Evolutionary conservation across 2,329 filamentous ascomycete species (phyloP), one percentile per base, ranked within the genome.

Genomic region (Arachnomyces sp.): DNA sequence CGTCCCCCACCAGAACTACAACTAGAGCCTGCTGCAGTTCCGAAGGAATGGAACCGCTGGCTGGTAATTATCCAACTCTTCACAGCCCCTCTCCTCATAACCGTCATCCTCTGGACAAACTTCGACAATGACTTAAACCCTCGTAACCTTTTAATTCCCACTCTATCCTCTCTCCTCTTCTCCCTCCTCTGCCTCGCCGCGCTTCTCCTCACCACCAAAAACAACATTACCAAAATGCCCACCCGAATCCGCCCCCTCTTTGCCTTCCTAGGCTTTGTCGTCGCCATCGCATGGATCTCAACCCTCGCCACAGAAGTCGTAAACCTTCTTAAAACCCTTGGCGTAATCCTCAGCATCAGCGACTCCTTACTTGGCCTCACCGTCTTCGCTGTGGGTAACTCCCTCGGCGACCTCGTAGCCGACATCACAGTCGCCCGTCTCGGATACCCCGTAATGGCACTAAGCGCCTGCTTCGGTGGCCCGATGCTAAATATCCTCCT

Each of bases 401-500:
- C 86, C 7, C 74, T 96, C 7, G 90, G 92, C 29, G 92, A 98
- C 55, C 72, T 98, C 12, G 87, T 98, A 7, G 90, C 92, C 12
- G 85, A 98, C 59, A 85, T 96, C 39, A 98, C 92, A 0, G 85
- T 98, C 29, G 92, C 92, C 3, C 79, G 86, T 28, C 77, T 98
- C 2, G 92, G 92, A 2, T 95, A 89, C 62, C 92, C 92, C 0
- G 88, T 98, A 47, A 98, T 98, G 92, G 92, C 92, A 1, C 67
- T 84, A 31, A 89, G 86, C 28, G 92, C 92, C 3, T 98, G 92
- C 59, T 95, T 98, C 59, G 92, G 92, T n/a, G 93, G 92, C 0
- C 92, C 92, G 0, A 90, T 98, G 87, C 76, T 98, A 31, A 98
- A 98, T 54, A 98, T 98, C 47, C 69, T 98, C 0, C 76, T 98